phyloP scores from a whole-genome alignment of 2,329 filamentous ascomycete genomes.

The Phialemonium atrogriseum region DNA sequence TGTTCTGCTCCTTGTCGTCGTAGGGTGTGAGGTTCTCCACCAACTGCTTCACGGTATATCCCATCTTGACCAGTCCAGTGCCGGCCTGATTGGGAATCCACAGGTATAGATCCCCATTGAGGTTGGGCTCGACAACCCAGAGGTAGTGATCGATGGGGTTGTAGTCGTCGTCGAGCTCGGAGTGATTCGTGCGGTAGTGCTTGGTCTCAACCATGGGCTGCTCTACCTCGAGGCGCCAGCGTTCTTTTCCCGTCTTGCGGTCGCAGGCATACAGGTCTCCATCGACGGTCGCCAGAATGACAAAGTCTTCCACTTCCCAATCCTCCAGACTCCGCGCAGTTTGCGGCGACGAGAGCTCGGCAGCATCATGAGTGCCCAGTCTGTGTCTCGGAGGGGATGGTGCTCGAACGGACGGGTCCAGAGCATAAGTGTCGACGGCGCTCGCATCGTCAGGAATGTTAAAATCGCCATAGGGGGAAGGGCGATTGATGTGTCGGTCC shows the following conservation, averaged over 20 bases:
- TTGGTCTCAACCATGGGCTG: conserved; percentile 86
- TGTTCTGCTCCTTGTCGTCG: conserved; percentile 62
- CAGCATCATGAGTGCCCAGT: conserved; percentile 45
- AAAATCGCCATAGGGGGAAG: conserved; percentile 24
- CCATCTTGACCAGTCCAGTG: conserved; percentile 55
- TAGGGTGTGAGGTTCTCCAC: conserved; percentile 79
- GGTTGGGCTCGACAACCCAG: conserved; percentile 90
- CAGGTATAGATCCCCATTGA: conserved; percentile 79
- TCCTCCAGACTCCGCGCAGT: conserved; percentile 96
- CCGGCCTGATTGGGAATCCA: conserved; percentile 61
- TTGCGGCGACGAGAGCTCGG: conserved; percentile 72
- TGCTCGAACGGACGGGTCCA: conserved; percentile 87
- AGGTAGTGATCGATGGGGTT: conserved; percentile 73
- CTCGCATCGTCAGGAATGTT: conserved; percentile 63
- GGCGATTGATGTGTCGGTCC: conserved; percentile 22
- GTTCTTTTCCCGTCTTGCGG: conserved; percentile 72
- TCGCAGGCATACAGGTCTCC: conserved; percentile 90
- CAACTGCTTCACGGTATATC: conserved; percentile 73
- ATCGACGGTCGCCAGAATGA: conserved; percentile 99
- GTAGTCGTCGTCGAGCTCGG: conserved; percentile 49
- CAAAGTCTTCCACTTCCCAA: conserved; percentile 99
- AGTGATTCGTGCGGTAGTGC: conserved; percentile 66
- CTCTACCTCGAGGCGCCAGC: conserved; percentile 79
- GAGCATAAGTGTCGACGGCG: conserved; percentile 97
- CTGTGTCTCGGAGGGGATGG: conserved; percentile 62